Evolutionary conservation across 108 stramenopile species (phyloP).

Genomic region (Nannochloropsis gaditana): DNA sequence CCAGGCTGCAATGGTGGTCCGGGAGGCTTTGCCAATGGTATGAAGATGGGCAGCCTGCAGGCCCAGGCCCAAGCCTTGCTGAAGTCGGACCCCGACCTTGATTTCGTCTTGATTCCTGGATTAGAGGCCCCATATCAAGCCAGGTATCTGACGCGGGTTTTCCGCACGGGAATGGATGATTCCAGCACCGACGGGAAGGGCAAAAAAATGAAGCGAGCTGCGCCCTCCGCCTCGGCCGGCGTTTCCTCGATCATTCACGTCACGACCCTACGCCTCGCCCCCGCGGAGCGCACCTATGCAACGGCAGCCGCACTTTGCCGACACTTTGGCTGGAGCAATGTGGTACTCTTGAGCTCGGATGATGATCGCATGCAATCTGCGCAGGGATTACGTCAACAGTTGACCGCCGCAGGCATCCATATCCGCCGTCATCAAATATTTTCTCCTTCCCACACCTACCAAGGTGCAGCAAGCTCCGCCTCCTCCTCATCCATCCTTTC

Average conservation of each 20-base stretch:
- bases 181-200: neutral
- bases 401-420: neutral
- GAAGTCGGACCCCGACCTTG: neutral
- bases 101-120: neutral
- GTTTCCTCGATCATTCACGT: neutral
- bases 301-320: conserved; percentile 1
- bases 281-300: neutral
- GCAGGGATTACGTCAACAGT: neutral
- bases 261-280: neutral
- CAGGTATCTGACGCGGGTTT: neutral
- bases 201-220: neutral
- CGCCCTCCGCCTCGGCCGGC: neutral
- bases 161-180: neutral
- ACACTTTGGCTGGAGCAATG: neutral
- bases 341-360: neutral
- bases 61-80: conserved; percentile 7
- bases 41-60: neutral
- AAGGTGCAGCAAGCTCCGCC: neutral
- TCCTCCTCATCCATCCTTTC: neutral
- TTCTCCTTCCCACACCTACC: neutral
- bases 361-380: conserved; percentile 5
- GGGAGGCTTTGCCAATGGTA: neutral
- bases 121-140: conserved; percentile 4
- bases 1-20: neutral
- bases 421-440: conserved; percentile 17